Percentiles rank a stretch among this genome's conserved stretches.
phyloP scores from a whole-genome alignment of 1,139 yeast species.

The Arxiozyma slooffiae region DNA sequence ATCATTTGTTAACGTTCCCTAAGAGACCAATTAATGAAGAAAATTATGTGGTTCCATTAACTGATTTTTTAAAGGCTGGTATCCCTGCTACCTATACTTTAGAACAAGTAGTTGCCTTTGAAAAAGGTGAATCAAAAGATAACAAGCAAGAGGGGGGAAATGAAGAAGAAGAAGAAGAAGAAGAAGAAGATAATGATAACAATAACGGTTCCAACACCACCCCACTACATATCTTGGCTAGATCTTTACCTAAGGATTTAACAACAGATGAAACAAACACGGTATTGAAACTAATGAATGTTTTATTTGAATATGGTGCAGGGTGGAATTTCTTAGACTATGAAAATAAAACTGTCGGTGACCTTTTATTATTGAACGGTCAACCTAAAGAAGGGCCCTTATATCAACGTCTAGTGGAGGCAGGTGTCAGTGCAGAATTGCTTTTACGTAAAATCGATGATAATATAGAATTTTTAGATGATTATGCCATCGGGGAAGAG shows the following conservation, averaged over 20 bases:
- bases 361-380: constrained; percentile 47
- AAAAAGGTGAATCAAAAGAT: constrained; percentile 20
- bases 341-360: constrained; percentile 68
- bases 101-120: constrained; percentile 60
- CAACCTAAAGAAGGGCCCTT: constrained; percentile 32
- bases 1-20: constrained; percentile 52
- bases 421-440: constrained; percentile 87
- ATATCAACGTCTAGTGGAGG: constrained; percentile 55
- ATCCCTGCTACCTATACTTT: constrained; percentile 76
- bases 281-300: constrained; percentile 48
- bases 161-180: constrained; percentile 10
- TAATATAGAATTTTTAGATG: constrained; percentile 37
- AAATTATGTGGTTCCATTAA: constrained; percentile 38
- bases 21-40: constrained; percentile 45
- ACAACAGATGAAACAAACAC: constrained; percentile 38
- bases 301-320: constrained; percentile 74
- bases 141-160: not conserved
- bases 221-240: constrained; percentile 58
- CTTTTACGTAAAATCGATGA: constrained; percentile 64
- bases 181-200: constrained; percentile 25
- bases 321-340: constrained; percentile 75
- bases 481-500: constrained; percentile 11
- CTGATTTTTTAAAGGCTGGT: constrained; percentile 45
- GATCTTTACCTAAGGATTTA: constrained; percentile 39
- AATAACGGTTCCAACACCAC: constrained; percentile 49